Evolutionary conservation across 495 filamentous ascomycete species (phyloP), one percentile per base, ranked within the genome.

Genomic region (Penicillium longicatenatum): DNA sequence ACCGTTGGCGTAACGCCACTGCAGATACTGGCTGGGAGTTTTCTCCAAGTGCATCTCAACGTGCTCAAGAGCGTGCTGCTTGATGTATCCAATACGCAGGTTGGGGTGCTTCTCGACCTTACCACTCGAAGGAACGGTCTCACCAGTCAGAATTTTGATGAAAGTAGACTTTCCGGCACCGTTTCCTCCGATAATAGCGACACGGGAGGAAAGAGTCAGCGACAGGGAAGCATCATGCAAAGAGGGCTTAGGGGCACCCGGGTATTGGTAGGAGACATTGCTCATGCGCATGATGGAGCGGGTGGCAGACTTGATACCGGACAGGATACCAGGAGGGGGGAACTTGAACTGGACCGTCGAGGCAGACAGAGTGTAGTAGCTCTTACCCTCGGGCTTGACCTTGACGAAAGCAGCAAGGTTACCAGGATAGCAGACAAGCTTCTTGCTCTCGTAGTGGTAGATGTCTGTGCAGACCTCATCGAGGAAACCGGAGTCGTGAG

Each of bases 11-110:
- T 98, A 99, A 58, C 94, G 91, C 94, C 94, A 99, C 79, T 97
- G 93, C 31, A 99, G 82, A 68, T 99, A 99, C 73, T 99, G 94
- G 68, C 93, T 97, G 9, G 94, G 94, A 4, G 94, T 99, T 84
- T 98, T 98, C 72, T 99, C 94, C 62, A 99, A 82, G 68, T 99
- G 94, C 93, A 97, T 95, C 76, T 98, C 93, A 11, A 99, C 93
- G 84, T 98, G 94, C 80, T 99, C 94, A 11, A 99, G 84, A 19
- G 95, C 96, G 70, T 98, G 95, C 77, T 99, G 95, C 79, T 97
- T 97, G 82, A 98, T 97, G 81, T 98, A 98, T 46, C 95, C 95
- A 67, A 99, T 97, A 80, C 95, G 95, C 50, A 99, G 75, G 69
- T 98, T 98, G 65, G 95, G 95, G 69, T 99, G 95, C 79, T 98